Base-by-base conservation (phyloP, 164 flowering plant species). In the Piper betle region DNA sequence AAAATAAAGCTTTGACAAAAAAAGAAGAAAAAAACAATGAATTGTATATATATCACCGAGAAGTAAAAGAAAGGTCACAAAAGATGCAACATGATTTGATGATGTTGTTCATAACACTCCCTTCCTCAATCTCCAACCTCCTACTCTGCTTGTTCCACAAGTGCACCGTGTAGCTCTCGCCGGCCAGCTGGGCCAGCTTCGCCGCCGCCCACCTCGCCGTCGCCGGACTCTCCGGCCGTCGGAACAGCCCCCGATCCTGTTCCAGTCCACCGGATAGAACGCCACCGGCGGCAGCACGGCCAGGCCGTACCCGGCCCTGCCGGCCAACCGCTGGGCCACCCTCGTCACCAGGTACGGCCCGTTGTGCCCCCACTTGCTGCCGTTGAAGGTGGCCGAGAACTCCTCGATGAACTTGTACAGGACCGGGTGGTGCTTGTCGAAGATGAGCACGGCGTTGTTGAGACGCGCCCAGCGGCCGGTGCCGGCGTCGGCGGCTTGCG, bases 181-280 rank as follows among this genome's bases (percentile, higher is more conserved):
- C 52, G 0, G 69, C 63, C 1, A 90, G 71, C 67, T 82, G 87
- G 8, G 41, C 61, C 66, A 88, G 46, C 75, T 83, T 83, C 1
- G 81, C 83, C 5, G 68, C 63, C 13, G 71, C 75, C 94, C 91
- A 83, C 72, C 59, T 82, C 0, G 74, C 58, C 6, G 53, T 53
- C 0, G 20, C 66, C 11, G 37, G 57, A 53, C 52, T 75, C 38
- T 37, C 25, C 6, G 91, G 90, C 63, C 57, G 64, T 61, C 17
- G 53, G 42, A 90, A 87, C 18, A 71, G 69, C 19, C 79, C 73
- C 52, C 69, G 2, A 93, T 82, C 63, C 69, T 68, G 1, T 1
- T 68, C 98, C 97, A 93, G 37, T 73, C 75, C 16, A 84, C 90
- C 0, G 97, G 96, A 65, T 90, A 93, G 55, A 93, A 93, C 0